These are phyloP conservation scores for Pyronema domesticum DNA, from an alignment of 495 filamentous ascomycete genomes.

Conservation along the genomic window DNA sequence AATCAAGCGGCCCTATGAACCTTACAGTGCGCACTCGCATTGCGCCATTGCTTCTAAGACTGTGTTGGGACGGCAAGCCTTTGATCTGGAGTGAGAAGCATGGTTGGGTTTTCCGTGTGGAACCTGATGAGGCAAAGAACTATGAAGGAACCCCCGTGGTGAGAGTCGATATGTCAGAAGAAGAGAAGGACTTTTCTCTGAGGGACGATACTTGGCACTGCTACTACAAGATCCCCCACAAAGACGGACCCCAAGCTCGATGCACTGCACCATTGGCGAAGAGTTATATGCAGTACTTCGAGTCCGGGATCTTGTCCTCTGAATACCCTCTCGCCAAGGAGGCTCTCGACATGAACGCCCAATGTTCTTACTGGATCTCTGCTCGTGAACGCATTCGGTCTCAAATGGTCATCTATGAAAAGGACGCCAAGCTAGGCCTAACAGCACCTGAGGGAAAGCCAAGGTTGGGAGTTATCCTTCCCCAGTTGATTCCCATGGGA, in stretches of 20 bases:
- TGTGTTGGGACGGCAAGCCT: slow-evolving; percentile 79
- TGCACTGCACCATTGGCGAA: slow-evolving; percentile 81
- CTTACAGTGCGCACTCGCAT: slow-evolving; percentile 78
- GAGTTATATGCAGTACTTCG: slow-evolving; percentile 75
- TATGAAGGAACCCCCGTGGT: slow-evolving; percentile 55
- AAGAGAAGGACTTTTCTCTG: slow-evolving; percentile 47
- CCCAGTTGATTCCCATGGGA: slow-evolving; percentile 97
- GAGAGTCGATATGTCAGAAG: slow-evolving; percentile 49
- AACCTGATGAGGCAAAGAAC: slow-evolving; percentile 38
- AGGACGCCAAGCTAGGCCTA: slow-evolving; percentile 30
- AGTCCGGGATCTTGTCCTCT: slow-evolving; percentile 68
- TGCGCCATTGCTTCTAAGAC: slow-evolving; percentile 64
- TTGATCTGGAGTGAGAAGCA: slow-evolving; percentile 82
- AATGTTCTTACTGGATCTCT: slow-evolving; percentile 97
- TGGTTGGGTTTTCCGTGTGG: slow-evolving; percentile 82
- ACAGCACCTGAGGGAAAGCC: neutral
- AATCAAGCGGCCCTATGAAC: slow-evolving; percentile 42
- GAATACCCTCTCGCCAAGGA: slow-evolving; percentile 81
- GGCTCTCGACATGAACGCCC: slow-evolving; percentile 93
- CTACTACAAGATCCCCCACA: slow-evolving; percentile 93
- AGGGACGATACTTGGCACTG: slow-evolving; percentile 44
- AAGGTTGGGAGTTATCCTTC: slow-evolving; percentile 65
- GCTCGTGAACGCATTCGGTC: slow-evolving; percentile 78
- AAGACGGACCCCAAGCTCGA: slow-evolving; percentile 71
- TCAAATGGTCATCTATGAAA: slow-evolving; percentile 80